Evolutionary conservation across 768 basidiomycete species (phyloP), one percentile per base, ranked within the genome.

Genomic region (Phlebiopsis flavidoalba): DNA sequence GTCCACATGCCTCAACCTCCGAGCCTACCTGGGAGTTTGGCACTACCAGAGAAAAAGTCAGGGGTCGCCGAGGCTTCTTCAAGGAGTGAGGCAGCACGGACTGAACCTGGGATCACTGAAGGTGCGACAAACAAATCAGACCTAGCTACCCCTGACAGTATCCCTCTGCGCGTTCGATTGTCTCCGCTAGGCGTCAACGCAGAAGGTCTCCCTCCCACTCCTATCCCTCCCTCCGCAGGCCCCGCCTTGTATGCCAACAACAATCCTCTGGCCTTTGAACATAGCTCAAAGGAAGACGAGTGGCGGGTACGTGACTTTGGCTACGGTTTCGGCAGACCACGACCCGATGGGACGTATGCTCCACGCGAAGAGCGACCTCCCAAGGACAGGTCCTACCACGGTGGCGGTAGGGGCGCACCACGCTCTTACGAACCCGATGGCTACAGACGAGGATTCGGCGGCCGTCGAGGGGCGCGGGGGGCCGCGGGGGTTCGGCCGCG

Each of bases 21-120:
- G 63, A 57, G 58, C 63, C 68, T 50, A 84, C 79, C 68, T 86
- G 83, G 84, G 78, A 80, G 68, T 87, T 87, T 67, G 85, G 86
- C 17, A 80, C 81, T 40, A 78, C 80, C 15, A 68, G 63, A 46
- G 59, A 65, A 17, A n/a, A 57, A 49, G 14, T 37, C 33, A 1
- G 60, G 61, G 11, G 59, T 59, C 1, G 6, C 15, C 21, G 24
- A 56, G 33, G 17, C 40, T 12, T 17, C 12, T 12, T 43, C 40
- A 17, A 8, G 43, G 26, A 12, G 19, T n/a, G 0, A 53, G 53
- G 24, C 49, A 33, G 3, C 45, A 26, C 48, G 31, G 19, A 61
- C 47, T n/a, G 48, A 46, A 45, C 51, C 22, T 8, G 33, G 47
- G 8, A 45, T 51, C 14, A 15, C 48, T 11, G 48, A 49, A 21